A percentile compares a stretch with the other conserved stretches of the same genome.
Conservation (phyloP, 495 filamentous ascomycete species). For the Choiromyces venosus region DNA sequence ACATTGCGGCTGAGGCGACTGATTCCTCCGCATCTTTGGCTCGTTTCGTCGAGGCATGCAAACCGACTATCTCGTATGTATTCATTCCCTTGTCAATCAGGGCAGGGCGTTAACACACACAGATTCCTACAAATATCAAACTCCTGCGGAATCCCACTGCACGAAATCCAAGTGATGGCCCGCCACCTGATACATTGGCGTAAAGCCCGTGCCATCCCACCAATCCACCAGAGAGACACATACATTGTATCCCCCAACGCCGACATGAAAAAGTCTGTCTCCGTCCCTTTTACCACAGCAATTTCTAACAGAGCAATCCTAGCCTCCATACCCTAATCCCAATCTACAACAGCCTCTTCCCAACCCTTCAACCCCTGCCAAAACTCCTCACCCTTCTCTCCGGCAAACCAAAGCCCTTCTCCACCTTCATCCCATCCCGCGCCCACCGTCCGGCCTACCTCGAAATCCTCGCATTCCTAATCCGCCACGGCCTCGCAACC, state of each 20-base stretch:
- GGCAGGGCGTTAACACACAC: constrained; percentile 1
- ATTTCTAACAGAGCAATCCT: not conserved
- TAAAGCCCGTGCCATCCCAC: constrained; percentile 83
- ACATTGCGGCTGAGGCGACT: constrained; percentile 71
- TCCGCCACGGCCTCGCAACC: constrained; percentile 86
- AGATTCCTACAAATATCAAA: constrained; percentile 72
- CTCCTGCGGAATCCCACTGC: constrained; percentile 63
- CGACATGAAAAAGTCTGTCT: constrained; percentile 52
- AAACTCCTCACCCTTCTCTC: constrained; percentile 78
- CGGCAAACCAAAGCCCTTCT: constrained; percentile 69
- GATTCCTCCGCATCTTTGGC: constrained; percentile 65
- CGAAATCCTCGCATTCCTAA: constrained; percentile 82
- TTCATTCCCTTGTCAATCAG: not conserved
- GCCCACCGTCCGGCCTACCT: constrained; percentile 84
- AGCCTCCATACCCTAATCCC: constrained; percentile 60
- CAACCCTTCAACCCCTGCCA: constrained; percentile 70
- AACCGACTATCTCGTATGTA: constrained; percentile 71
- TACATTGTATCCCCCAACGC: constrained; percentile 92
- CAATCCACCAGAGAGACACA: constrained; percentile 81
- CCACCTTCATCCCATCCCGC: constrained; percentile 74
- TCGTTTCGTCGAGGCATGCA: constrained; percentile 76
- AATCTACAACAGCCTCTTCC: constrained; percentile 70
- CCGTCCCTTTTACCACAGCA: not conserved
- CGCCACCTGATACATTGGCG: constrained; percentile 94
- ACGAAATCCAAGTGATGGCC: constrained; percentile 75